Evolutionary conservation across 2,329 filamentous ascomycete species (phyloP), one percentile per base, ranked within the genome.

Genomic region (Stagonosporopsis chrysanthemi): DNA sequence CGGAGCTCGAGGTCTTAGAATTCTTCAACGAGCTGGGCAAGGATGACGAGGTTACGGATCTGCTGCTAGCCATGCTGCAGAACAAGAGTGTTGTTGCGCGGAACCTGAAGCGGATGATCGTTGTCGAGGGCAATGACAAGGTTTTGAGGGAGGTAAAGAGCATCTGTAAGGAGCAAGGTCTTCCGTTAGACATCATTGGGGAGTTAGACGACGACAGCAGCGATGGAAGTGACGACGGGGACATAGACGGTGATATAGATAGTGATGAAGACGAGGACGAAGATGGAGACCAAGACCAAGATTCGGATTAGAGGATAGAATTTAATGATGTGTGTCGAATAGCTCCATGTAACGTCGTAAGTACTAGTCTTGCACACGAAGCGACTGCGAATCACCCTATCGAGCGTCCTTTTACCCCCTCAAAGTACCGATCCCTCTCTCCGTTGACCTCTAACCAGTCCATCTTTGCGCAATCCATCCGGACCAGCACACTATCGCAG

Each of bases 181-280:
- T 72, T 46, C 58, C 64, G 24, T 49, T 73, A 38, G 64, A 71
- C 23, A 62, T 73, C 84, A 90, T 67, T 88, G 87, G 14, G 87
- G 67, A 62, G 1, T 50, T 67, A 56, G 64, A 67, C 12, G 40
- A 67, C 12, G 40, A 67, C 11, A 39, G 36, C n/a, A 35, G 28
- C 15, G 47, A 40, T 11, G 51, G 43, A 14, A 22, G 38, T 2
- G 49, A 38, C 7, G 43, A 47, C 4, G 43, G 28, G 39, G 51
- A 42, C 12, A 17, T 28, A 42, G 43, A 54, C 14, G n/a, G 23
- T 5, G 36, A 47, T 24, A 26, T 33, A 38, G 43, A 47, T 9
- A 44, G 24, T 14, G 42, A 33, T 22, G 26, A 35, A 7, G 39
- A 44, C 8, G 39, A n/a, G 2, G 38, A 40, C 4, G 26, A 42